Conservation (phyloP, 805 yeast species). For the Candida adriatica region DNA sequence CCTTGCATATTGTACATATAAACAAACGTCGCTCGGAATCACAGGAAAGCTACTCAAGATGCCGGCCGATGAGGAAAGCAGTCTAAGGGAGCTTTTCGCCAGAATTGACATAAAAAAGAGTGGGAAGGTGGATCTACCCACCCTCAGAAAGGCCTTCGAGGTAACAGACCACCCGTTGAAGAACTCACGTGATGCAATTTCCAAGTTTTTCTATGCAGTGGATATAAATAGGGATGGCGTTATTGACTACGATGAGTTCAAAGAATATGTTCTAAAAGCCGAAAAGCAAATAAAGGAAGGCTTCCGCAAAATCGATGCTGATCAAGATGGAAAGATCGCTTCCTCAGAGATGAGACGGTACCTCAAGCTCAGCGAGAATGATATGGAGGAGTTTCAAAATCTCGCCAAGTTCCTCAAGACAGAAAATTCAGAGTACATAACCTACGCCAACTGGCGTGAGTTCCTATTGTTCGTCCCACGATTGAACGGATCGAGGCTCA, state of each 20-base stretch:
- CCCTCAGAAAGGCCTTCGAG: conserved; percentile 33
- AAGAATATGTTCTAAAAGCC: conserved; percentile 54
- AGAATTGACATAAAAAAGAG: conserved; percentile 34
- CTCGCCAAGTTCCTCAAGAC: conserved; percentile 45
- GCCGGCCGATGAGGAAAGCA: conserved; percentile 6
- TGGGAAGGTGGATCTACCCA: conserved; percentile 31
- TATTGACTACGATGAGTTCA: conserved; percentile 61
- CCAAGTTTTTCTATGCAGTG: conserved; percentile 49
- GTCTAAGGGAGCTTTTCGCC: conserved; percentile 28
- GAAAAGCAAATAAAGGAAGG: conserved; percentile 68
- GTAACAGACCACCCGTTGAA: conserved; percentile 55
- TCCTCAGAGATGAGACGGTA: conserved; percentile 63
- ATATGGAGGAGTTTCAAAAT: conserved; percentile 41
- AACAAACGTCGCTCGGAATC: too few relatives aligned
- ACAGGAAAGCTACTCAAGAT: too few relatives aligned
- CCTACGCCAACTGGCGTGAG: conserved; percentile 82
- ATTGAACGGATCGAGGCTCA: conserved; percentile 63
- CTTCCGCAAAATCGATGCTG: conserved; percentile 59
- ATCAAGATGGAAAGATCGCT: conserved; percentile 65
- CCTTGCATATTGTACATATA: too few relatives aligned
- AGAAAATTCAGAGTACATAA: conserved; percentile 54
- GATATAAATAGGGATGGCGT: conserved; percentile 50
- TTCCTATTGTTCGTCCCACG: conserved; percentile 80
- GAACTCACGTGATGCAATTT: conserved; percentile 51
- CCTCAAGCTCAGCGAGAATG: conserved; percentile 48